phyloP scores from a whole-genome alignment of 2,329 filamentous ascomycete genomes.

The Clonostachys solani region DNA sequence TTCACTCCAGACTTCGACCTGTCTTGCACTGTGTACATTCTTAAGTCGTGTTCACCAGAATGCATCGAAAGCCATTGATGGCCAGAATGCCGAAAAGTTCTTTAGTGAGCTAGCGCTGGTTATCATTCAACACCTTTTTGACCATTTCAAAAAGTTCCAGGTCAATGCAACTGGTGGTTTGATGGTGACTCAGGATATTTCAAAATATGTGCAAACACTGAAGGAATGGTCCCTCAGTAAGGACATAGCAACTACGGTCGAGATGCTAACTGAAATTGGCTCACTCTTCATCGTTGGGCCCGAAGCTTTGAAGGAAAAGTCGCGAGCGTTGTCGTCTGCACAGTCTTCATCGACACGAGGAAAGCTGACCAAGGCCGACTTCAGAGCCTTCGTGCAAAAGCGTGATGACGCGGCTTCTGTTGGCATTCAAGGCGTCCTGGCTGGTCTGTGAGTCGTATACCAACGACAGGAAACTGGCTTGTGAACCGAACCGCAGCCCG shows the following conservation, averaged over 20 bases:
- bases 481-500: no score
- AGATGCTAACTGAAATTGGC: slow-evolving; percentile 88
- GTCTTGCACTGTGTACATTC: slow-evolving; percentile 76
- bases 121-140: slow-evolving; percentile 74
- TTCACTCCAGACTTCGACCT: slow-evolving; percentile 81
- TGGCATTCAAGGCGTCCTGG: slow-evolving; percentile 79
- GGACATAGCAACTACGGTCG: slow-evolving; percentile 65
- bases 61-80: slow-evolving; percentile 68
- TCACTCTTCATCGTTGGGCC: slow-evolving; percentile 92
- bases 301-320: slow-evolving; percentile 69
- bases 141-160: slow-evolving; percentile 91
- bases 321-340: slow-evolving; percentile 49
- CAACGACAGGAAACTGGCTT: no score
- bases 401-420: slow-evolving; percentile 79
- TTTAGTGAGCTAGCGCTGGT: slow-evolving; percentile 79
- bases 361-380: slow-evolving; percentile 61
- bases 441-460: slow-evolving; percentile 40
- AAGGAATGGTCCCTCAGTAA: slow-evolving; percentile 75
- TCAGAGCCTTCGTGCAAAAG: slow-evolving; percentile 79
- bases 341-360: slow-evolving; percentile 34
- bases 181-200: slow-evolving; percentile 94
- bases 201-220: slow-evolving; percentile 84
- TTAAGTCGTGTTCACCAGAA: slow-evolving; percentile 62
- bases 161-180: slow-evolving; percentile 91
- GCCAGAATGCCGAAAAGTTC: slow-evolving; percentile 78